Evolutionary conservation across 352 stramenopile species (phyloP).

Genomic region (Phytophthora tubulina): DNA sequence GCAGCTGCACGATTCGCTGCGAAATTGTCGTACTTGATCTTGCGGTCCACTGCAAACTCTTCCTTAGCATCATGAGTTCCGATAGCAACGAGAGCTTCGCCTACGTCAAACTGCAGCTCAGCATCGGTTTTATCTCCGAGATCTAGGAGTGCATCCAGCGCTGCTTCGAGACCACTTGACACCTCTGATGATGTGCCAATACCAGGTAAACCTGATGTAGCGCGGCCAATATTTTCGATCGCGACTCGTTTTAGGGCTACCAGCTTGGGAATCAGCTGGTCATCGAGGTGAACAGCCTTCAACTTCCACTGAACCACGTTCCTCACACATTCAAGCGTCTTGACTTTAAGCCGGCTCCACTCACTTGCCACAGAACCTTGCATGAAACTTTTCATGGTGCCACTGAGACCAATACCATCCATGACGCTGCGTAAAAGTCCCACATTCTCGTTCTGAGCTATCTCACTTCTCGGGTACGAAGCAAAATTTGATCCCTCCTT

Average conservation of each 20-base stretch:
- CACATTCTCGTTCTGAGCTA: constrained; percentile 52
- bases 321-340: constrained; percentile 40
- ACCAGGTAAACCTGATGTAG: constrained; percentile 41
- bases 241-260: constrained; percentile 47
- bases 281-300: constrained; percentile 48
- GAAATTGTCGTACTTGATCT: constrained; percentile 30
- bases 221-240: constrained; percentile 52
- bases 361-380: constrained; percentile 24
- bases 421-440: constrained; percentile 52
- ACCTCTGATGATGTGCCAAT: constrained; percentile 21
- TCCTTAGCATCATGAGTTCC: constrained; percentile 47
- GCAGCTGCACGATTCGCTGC: constrained; percentile 44
- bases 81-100: constrained; percentile 62
- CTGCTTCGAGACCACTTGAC: constrained; percentile 35
- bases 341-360: constrained; percentile 49
- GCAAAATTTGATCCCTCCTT: constrained; percentile 46
- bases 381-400: constrained; percentile 43
- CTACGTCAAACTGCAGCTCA: constrained; percentile 67
- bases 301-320: constrained; percentile 57
- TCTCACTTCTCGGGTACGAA: constrained; percentile 48
- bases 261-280: constrained; percentile 54
- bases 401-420: constrained; percentile 51
- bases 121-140: constrained; percentile 36
- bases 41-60: constrained; percentile 26
- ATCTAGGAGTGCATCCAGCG: constrained; percentile 39